Evolutionary conservation across 805 yeast genomes (phyloP).

Genomic region (Candida easanensis): DNA sequence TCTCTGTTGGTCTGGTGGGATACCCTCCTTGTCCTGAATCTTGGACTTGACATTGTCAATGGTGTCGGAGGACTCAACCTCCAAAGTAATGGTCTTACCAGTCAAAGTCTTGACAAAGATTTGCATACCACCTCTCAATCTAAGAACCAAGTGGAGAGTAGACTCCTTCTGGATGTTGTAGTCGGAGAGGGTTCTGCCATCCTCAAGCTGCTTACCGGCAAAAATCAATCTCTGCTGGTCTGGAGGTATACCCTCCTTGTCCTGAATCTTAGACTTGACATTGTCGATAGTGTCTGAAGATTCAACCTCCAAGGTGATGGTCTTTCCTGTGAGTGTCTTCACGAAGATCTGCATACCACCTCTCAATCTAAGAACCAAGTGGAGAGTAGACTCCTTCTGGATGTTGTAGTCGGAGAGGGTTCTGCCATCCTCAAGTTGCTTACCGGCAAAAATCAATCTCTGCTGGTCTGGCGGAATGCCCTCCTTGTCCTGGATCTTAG

Average conservation of each 20-base stretch:
- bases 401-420: conserved; percentile 92
- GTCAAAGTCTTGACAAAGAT: conserved; percentile 96
- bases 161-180: conserved; percentile 96
- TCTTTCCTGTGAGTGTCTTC: conserved; percentile 95
- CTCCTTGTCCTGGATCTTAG: conserved; percentile 97
- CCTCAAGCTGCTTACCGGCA: too few relatives aligned
- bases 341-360: conserved; percentile 94
- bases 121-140: conserved; percentile 79
- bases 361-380: conserved; percentile 82
- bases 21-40: conserved; percentile 98
- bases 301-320: conserved; percentile 93
- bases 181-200: conserved; percentile 91
- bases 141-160: conserved; percentile 74
- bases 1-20: conserved; percentile 99
- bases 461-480: conserved; percentile 99
- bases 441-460: conserved; percentile 91
- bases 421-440: conserved; percentile 93
- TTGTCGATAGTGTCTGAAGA: conserved; percentile 94
- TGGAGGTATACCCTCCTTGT: conserved; percentile 98
- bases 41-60: conserved; percentile 91
- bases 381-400: conserved; percentile 89
- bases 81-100: conserved; percentile 96
- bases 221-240: conserved; percentile 95
- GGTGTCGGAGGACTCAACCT: conserved; percentile 97
- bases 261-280: conserved; percentile 92